Base-by-base conservation (phyloP, 441 rosid species). In the Capsella rubella region DNA sequence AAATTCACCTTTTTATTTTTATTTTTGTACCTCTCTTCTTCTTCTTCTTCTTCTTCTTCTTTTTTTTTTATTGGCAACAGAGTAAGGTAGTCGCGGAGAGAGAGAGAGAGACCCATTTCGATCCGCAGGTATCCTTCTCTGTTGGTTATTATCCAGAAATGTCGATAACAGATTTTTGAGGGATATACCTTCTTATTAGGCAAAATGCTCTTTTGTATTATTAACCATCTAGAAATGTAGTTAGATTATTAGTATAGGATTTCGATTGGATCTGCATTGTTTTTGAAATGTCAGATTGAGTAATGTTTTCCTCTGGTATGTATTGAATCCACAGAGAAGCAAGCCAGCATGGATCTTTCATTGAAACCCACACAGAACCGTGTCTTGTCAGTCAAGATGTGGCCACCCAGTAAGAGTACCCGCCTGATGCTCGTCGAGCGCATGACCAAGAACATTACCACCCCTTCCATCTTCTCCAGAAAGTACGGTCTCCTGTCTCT, bases 321-420 rank as follows among this genome's bases (percentile, higher is more conserved):
- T 5, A 13, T 39, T 57, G 37, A 64, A 70, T 31, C n/a, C 7
- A 42, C 80, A 77, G 76, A 77, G 76, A 35, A 73, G 57, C 54
- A 37, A 53, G 49, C 9, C 9, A 25, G 51, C 55, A 93, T 93
- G 98, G 94, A 91, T 82, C 64, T 77, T 29, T 75, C 81, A 39
- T 13, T 64, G 9, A 82, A 74, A 59, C 35, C 70, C 63, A 77
- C 75, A 8, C 82, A 79, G 54, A 83, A 57, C 56, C 79, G 79
- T 21, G 65, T 80, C 5, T 28, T 80, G 18, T 84, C 87, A 0
- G 82, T 88, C 45, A 88, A 88, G 77, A 71, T 88, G 74, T 88
- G 93, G 93, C 93, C 93, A 14, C 93, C 93, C 13, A 88, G 84
- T 63, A 84, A 78, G 80, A 82, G 86, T 65, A 86, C 93, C 1